Base-by-base conservation (phyloP, 805 yeast genomes). In the Kurtzmaniella fragi region DNA sequence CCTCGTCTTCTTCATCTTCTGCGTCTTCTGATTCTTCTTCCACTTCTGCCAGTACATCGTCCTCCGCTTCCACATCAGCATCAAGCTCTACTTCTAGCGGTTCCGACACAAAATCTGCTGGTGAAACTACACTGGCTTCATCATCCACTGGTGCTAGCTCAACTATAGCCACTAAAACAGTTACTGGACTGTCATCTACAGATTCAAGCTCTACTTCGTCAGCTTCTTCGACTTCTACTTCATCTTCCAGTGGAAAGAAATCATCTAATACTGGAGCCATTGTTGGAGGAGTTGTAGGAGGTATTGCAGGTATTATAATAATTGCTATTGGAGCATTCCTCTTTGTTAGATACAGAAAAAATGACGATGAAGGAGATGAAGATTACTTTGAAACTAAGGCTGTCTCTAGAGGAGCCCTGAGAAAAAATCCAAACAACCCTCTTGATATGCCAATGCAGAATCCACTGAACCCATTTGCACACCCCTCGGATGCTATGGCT, bases 401-500 rank as follows among this genome's bases (percentile, higher is more conserved):
- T 25, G 36, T 40, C n/a, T 41, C 46, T 16, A 35, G 54, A 12
- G 53, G 55, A 10, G 49, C 52, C 6, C 46, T 53, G 4, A 36
- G 41, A 17, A 47, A 44, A 37, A 49, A 46, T 10, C 52, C 54
- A 34, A 39, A 53, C 23, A 57, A 61, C 40, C 59, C 58, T 25
- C 59, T 53, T 45, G 71, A 54, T 43, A 64, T 58, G 71, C 63
- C 67, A 43, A 53, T 68, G 63, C 46, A 71, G 45, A 80, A 83
- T 52, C 89, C 89, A 38, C 46, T 71, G 45, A 80, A 83, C 52
- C 89, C 89, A 38, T 81, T 83, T 51, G 77, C 77, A 17, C 70
- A 73, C 34, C 79, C 80, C 1, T 70, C 72, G n/a, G 82, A 78
- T 48, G 71, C 72, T 33, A 52, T 58, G 31, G 47, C 48, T 16